Conservation (phyloP, 345 rosid genomes). For the Populus alba region DNA sequence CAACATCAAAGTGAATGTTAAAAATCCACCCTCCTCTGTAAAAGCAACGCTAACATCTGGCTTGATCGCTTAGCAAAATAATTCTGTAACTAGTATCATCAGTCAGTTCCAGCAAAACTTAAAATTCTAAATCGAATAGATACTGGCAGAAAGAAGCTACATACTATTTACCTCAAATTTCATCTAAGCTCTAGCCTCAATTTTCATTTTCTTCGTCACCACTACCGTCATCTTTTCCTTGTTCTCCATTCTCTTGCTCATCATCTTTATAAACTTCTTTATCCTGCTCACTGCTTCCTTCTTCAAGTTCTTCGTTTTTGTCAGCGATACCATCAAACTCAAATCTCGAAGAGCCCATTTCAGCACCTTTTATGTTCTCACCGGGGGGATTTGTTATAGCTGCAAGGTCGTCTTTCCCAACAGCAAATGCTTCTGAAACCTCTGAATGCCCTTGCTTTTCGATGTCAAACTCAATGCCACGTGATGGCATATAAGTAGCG, state of each 20-base stretch:
- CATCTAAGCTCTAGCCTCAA: too few species aligned
- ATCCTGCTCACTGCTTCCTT: conserved; percentile 16
- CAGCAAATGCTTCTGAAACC: conserved; percentile 24
- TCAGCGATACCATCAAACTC: conserved; percentile 13
- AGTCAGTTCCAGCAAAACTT: background rate
- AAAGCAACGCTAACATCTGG: background rate
- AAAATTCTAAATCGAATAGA: background rate
- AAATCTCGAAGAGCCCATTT: conserved; percentile 18
- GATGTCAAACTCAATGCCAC: background rate
- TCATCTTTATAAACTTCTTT: conserved; percentile 14
- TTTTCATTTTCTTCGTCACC: background rate
- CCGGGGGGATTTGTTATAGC: conserved; percentile 6
- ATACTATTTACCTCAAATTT: background rate
- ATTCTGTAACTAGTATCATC: background rate
- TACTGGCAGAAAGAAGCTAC: background rate
- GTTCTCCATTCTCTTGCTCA: background rate
- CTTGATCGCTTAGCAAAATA: background rate
- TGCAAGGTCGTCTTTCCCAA: conserved; percentile 11
- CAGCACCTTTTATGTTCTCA: conserved; percentile 15
- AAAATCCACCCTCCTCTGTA: background rate
- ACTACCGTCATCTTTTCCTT: conserved; percentile 5
- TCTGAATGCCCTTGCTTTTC: conserved; percentile 30
- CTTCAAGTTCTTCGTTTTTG: conserved; percentile 4
- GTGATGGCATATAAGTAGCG: background rate
- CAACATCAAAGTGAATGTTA: background rate